Evolutionary conservation across 345 rosid species (phyloP).

Genomic region (Noccaea bulbosa): DNA sequence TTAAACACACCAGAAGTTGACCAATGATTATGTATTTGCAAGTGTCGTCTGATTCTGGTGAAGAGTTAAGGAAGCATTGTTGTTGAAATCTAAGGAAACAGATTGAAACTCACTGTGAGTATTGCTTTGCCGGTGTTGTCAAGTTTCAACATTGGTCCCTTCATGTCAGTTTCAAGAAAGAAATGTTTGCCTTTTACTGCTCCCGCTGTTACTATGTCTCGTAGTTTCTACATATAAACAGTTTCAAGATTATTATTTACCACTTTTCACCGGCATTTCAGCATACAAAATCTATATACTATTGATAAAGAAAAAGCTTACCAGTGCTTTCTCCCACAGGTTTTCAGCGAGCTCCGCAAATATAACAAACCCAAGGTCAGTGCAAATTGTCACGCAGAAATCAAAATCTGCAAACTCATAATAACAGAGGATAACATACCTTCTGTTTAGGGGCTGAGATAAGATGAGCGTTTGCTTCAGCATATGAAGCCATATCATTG

Average conservation of each 20-base stretch:
- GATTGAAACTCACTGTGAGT: constrained; percentile 63
- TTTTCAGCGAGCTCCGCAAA: constrained; percentile 73
- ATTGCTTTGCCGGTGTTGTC: constrained; percentile 94
- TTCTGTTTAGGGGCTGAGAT: constrained; percentile 81
- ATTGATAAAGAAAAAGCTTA: constrained; percentile 40
- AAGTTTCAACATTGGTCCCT: constrained; percentile 83
- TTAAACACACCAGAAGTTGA: constrained; percentile 26
- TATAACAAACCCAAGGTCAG: constrained; percentile 31
- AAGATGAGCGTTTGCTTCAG: constrained; percentile 83
- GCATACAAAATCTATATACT: too few relatives aligned
- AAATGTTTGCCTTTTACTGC: constrained; percentile 73
- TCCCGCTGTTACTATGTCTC: constrained; percentile 74
- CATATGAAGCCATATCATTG: constrained; percentile 82
- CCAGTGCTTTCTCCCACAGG: constrained; percentile 90
- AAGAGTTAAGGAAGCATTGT: background rate
- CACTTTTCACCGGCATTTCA: too few relatives aligned
- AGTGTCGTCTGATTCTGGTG: background rate
- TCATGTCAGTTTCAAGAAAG: constrained; percentile 85
- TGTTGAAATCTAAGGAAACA: background rate
- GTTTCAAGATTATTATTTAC: background rate
- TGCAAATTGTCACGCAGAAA: background rate
- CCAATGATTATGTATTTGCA: background rate
- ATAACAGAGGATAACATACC: constrained; percentile 47
- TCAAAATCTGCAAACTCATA: background rate
- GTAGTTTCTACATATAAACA: constrained; percentile 60